Percentiles rank a stretch among this genome's conserved stretches.
Conservation (phyloP, 768 basidiomycete genomes). For the Lactarius tabidus region DNA sequence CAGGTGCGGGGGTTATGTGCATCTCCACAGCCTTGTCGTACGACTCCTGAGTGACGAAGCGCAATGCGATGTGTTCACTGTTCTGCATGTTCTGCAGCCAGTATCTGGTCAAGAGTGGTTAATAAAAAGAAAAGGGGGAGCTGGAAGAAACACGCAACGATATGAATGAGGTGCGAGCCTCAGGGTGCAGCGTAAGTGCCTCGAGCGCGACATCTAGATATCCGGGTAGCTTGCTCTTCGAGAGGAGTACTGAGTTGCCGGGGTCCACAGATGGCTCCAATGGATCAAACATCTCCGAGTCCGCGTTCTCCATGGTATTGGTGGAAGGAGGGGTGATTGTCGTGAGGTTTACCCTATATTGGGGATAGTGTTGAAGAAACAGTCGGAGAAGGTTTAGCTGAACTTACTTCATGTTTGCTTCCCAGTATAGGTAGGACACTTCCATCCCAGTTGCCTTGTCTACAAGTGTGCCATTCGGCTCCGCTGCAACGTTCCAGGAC, state of each 20-base stretch:
- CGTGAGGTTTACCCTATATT: background rate
- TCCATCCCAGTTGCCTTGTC: conserved; percentile 7
- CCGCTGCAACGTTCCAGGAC: conserved; percentile 1
- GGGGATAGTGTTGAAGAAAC: too few relatives aligned
- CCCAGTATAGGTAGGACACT: conserved; percentile 19
- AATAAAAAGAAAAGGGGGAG: conserved; percentile 24
- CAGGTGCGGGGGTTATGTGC: conserved; percentile 35
- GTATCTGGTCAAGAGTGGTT: too few relatives aligned
- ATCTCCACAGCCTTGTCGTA: conserved; percentile 29
- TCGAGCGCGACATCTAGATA: conserved; percentile 37
- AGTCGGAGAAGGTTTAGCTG: background rate
- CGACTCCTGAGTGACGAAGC: too few relatives aligned
- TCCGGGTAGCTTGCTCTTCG: conserved; percentile 30
- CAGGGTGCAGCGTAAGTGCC: conserved; percentile 38
- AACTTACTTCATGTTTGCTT: background rate
- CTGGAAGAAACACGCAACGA: conserved; percentile 33
- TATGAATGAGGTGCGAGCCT: conserved; percentile 46
- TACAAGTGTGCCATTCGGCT: conserved; percentile 12
- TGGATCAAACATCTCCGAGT: conserved; percentile 28
- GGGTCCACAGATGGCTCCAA: conserved; percentile 3
- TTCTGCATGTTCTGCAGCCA: too few relatives aligned
- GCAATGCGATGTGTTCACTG: too few relatives aligned
- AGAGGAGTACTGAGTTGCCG: conserved; percentile 28
- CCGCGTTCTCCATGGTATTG: background rate
- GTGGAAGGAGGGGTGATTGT: background rate